Evolutionary conservation across 805 yeast genomes (phyloP).

Genomic region (Lachancea mirantina): DNA sequence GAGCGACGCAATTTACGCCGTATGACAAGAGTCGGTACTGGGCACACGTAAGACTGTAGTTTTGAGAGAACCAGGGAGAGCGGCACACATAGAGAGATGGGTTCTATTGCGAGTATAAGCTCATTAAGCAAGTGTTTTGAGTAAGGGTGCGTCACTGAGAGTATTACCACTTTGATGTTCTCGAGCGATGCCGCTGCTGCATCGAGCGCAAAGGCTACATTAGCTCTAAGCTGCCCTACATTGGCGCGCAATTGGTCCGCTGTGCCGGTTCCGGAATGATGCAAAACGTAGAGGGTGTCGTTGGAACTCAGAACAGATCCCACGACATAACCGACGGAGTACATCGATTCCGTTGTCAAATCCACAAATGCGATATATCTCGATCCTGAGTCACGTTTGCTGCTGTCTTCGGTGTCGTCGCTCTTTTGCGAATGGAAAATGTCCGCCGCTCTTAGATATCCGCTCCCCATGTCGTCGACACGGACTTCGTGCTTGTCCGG

Average conservation of each 20-base stretch:
- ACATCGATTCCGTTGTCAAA: conserved; percentile 71
- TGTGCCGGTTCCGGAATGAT: conserved; percentile 7
- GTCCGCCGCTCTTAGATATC: conserved; percentile 20
- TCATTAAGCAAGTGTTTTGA: conserved; percentile 35
- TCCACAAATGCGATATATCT: conserved; percentile 76
- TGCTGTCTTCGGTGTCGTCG: neutral
- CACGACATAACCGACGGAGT: conserved; percentile 81
- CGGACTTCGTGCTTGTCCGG: conserved; percentile 16
- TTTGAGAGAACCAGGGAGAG: conserved; percentile 23
- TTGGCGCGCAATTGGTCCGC: conserved; percentile 9
- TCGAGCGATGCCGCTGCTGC: conserved; percentile 23
- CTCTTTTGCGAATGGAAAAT: conserved; percentile 13
- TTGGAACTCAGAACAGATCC: conserved; percentile 82
- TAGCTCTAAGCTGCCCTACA: conserved; percentile 14
- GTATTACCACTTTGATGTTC: conserved; percentile 25
- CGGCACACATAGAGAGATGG: conserved; percentile 26
- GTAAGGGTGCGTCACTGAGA: conserved; percentile 33
- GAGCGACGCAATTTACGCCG: conserved; percentile 28
- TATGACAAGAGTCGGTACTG: conserved; percentile 29
- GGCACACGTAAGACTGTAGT: conserved; percentile 28
- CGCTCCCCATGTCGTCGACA: conserved; percentile 21
- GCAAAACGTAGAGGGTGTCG: conserved; percentile 65
- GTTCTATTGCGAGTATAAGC: conserved; percentile 31
- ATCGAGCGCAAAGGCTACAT: conserved; percentile 24
- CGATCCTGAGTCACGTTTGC: conserved; percentile 30